Evolutionary conservation across 2,329 filamentous ascomycete species (phyloP).

Genomic region (Aureobasidium sp.): DNA sequence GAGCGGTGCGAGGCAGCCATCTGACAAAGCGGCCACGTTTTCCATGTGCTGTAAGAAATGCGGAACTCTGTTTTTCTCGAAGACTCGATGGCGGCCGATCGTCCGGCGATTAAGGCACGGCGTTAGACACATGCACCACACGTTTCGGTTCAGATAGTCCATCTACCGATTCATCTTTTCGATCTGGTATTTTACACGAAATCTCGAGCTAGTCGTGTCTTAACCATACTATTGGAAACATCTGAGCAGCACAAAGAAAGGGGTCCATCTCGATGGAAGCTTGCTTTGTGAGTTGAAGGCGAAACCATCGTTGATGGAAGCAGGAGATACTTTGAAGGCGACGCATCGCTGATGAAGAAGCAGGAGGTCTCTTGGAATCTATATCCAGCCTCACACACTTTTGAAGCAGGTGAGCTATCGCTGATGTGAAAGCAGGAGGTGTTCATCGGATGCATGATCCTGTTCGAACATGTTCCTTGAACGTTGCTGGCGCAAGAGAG

Average conservation of each 20-base stretch:
- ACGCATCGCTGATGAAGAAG: not conserved
- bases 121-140: not conserved
- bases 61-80: not conserved
- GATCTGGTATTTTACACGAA: not conserved
- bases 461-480: not conserved
- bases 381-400: not conserved
- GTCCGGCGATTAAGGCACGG: not conserved
- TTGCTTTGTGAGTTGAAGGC: not conserved
- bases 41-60: not conserved
- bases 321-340: not conserved
- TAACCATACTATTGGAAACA: not conserved
- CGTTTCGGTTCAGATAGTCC: not conserved
- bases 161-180: conserved; percentile 6
- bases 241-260: not conserved
- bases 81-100: not conserved
- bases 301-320: not conserved
- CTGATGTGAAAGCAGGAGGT: not conserved
- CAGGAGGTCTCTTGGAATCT: not conserved
- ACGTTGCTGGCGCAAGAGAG: not conserved
- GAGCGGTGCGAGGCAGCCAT: not conserved
- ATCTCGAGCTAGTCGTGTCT: not conserved
- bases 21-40: not conserved
- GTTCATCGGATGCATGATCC: not conserved
- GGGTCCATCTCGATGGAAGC: not conserved
- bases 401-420: not conserved